Base-by-base conservation (phyloP, 805 yeast genomes). In the Spathaspora passalidarum region DNA sequence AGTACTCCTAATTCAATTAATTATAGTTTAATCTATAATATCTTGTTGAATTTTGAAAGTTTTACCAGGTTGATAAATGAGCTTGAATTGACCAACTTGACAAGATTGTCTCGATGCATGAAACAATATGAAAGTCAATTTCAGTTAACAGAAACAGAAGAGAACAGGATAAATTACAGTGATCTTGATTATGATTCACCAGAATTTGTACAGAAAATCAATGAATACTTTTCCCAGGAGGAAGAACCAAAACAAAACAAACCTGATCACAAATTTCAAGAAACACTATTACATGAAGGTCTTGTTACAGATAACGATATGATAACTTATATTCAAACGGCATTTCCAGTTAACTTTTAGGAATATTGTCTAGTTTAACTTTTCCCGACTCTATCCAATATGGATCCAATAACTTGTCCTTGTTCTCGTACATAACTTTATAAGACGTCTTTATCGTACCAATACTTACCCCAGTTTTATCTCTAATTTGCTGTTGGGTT, bases 371-470 rank as follows among this genome's bases (percentile, higher is more conserved):
- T 55, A 82, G 52, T 42, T 76, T 74, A 18, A 82, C 79, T 59
- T 76, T 81, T 5, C 87, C 88, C 13, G 76, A 68, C 47, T 78
- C 80, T 32, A 83, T 61, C 95, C 95, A 86, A 47, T 70, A 69
- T 20, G 85, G 86, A 56, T 87, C 91, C 11, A 89, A 76, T 39
- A 89, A 75, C 54, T 63, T 62, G 29, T 66, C 69, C 56, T 78
- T 80, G 49, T 85, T 87, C 48, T 87, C 89, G 59, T 79, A 84
- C 64, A 92, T 71, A 37, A 83, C 82, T 63, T 87, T 86, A 62
- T 88, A 94, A 39, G 92, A 84, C 1, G 96, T 87, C 65, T 92
- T 88, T 56, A 92, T 91, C 1, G 98, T 92, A 53, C 97, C 97
- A 61, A 92, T 98, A 56, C 96, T 87, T 17, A 94, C 98, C 55